Evolutionary conservation across 2,329 filamentous ascomycete genomes (phyloP), one percentile per base, ranked within the genome.

Genomic region (Pseudocercospora pini-densiflorae): DNA sequence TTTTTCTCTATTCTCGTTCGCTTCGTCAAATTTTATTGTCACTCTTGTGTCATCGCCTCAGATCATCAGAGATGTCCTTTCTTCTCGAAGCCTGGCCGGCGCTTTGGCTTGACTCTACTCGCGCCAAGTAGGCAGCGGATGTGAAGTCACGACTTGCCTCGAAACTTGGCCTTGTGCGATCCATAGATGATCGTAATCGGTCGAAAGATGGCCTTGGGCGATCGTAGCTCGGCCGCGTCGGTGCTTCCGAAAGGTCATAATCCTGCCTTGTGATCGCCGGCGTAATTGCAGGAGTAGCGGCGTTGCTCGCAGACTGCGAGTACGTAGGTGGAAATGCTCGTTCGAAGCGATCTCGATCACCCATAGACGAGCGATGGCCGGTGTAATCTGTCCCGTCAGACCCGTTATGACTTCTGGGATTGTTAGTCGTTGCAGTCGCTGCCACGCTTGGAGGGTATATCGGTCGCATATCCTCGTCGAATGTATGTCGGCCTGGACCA

Each of bases 341-440:
- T 33, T 78, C 77, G 33, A 78, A 70, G 65, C 72, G 29, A 23
- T 58, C 55, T 75, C 31, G 80, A 73, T 68, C 67, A 33, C 45
- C 80, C 82, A 43, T 79, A 77, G 57, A 58, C 33, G 55, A 58
- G 9, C 55, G 55, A 40, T 81, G 80, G 58, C 79, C 83, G 23
- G 93, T 96, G 78, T 93, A 96, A 74, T 96, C 94, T 59, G 95
- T 97, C 68, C 93, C 94, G 79, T 97, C 94, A 80, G 94, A 97
- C 67, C 93, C 93, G 73, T 94, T 96, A 77, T 97, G 92, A 74
- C 92, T 95, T 72, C 88, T 85, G 59, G 90, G 90, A 71, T 93
- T 94, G 77, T 95, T 90, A 33, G 91, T 94, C 53, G 88, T 88
- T 54, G 88, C 86, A 16, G 92, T 94, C 12, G 88, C 85, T 58